Conservation (phyloP, 129 eudicot species). For the Pseudognaphalium luteoalbum region DNA sequence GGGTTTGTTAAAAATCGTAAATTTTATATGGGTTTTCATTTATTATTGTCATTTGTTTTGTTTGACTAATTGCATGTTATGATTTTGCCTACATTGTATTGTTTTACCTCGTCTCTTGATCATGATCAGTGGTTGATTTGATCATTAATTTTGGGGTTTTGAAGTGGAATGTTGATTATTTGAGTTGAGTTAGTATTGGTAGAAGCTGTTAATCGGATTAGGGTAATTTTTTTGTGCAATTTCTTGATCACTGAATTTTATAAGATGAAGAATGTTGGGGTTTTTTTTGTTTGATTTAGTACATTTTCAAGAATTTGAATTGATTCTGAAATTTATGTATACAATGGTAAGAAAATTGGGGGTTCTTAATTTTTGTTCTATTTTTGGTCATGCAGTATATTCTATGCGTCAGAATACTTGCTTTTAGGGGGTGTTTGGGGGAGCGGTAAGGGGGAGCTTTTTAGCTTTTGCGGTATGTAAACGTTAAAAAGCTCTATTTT, state of each 20-base stretch:
- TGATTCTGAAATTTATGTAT: constrained; percentile 18
- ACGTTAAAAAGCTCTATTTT: too few relatives aligned
- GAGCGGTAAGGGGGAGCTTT: too few relatives aligned
- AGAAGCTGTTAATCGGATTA: neutral
- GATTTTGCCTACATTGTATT: constrained; percentile 29
- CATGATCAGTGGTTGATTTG: constrained; percentile 18
- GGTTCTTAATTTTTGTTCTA: constrained; percentile 10
- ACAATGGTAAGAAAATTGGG: constrained; percentile 17
- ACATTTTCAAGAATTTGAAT: neutral
- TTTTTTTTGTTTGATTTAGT: constrained; percentile 18
- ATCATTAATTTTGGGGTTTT: constrained; percentile 12
- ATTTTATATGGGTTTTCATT: constrained; percentile 13
- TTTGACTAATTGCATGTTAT: constrained; percentile 37
- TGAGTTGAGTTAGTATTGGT: neutral
- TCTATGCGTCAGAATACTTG: neutral
- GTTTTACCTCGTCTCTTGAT: neutral
- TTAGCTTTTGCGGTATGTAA: too few relatives aligned
- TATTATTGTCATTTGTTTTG: constrained; percentile 16
- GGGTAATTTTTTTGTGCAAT: neutral
- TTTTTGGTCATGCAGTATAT: constrained; percentile 28
- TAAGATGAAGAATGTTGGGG: constrained; percentile 15
- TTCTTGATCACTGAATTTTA: neutral
- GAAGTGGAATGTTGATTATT: constrained; percentile 19
- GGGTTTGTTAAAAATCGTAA: constrained; percentile 17
- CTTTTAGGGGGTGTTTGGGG: too few relatives aligned